These are phyloP conservation scores for Elongisporangium senticosum DNA, from an alignment of 352 stramenopile species.

Conservation along the genomic window DNA sequence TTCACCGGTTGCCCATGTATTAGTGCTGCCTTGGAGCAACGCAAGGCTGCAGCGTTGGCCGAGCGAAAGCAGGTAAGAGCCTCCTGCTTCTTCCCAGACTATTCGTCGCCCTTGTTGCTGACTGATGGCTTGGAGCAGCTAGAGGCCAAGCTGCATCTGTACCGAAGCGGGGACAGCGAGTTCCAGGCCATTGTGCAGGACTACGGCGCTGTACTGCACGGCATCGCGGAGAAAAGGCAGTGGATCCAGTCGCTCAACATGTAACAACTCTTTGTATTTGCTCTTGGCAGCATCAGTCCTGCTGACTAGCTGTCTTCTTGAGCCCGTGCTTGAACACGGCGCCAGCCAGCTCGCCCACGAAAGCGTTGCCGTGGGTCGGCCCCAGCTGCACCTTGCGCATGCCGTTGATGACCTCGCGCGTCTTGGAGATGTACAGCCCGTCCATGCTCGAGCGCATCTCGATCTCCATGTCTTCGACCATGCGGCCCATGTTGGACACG, in stretches of 20 bases:
- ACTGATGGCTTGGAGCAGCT: slow-evolving; percentile 16
- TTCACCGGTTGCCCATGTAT: background rate
- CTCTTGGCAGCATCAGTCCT: slow-evolving; percentile 7
- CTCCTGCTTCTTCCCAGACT: background rate
- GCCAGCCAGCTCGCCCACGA: slow-evolving; percentile 69
- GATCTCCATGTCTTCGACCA: slow-evolving; percentile 96
- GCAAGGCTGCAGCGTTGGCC: slow-evolving; percentile 15
- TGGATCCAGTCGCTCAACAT: slow-evolving; percentile 38
- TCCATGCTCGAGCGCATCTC: slow-evolving; percentile 92
- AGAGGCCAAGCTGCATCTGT: slow-evolving; percentile 26
- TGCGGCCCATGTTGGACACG: slow-evolving; percentile 92
- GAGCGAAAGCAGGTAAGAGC: slow-evolving; percentile 11
- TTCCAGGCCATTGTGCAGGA: slow-evolving; percentile 32
- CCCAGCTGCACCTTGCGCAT: slow-evolving; percentile 86
- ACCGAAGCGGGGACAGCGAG: slow-evolving; percentile 21
- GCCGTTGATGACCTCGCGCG: slow-evolving; percentile 89
- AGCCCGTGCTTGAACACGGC: slow-evolving; percentile 71
- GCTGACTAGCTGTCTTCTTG: slow-evolving; percentile 28
- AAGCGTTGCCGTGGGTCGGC: slow-evolving; percentile 44
- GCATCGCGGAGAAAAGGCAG: slow-evolving; percentile 33
- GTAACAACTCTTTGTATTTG: slow-evolving; percentile 9
- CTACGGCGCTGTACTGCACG: slow-evolving; percentile 22
- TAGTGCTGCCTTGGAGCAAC: slow-evolving; percentile 18
- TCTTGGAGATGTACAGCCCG: slow-evolving; percentile 94
- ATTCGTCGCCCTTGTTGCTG: background rate